Base-by-base conservation (phyloP, 2,329 filamentous ascomycete species). In the Aspergillus ibericus region DNA sequence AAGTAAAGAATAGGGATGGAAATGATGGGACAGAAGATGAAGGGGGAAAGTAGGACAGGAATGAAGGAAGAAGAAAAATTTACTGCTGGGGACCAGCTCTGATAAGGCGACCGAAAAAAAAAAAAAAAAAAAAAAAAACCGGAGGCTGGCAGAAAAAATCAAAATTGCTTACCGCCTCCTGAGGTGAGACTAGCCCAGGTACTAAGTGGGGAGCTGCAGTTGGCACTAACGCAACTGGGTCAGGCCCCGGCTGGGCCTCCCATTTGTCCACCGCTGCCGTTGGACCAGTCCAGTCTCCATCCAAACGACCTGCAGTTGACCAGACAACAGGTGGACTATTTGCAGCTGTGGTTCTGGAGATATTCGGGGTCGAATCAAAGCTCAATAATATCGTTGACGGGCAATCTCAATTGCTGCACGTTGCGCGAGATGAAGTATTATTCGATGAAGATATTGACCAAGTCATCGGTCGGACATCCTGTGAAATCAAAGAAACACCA, bases 91-190 rank as follows among this genome's bases (percentile, higher is more conserved):
- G 44, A 29, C 15, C 22, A 71, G 68, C 63, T 64, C 59, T 65
- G 65, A 71, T 72, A 70, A 71, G 62, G 59, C 38, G 49, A 32
- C 34, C 29, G 29, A 63, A 58, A 47, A 60, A 60, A 62, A 63
- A 63, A 68, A 60, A 60, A 62, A 63, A 63, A 68, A 72, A 64
- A 69, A 72, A 71, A 71, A 70, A 66, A 56, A 35, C 59, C 59
- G 53, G 63, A 63, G 68, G 69, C 63, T 68, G 70, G 70, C 68
- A 72, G 64, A 69, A 69, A 68, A 56, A 51, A 51, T 56, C 29
- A 34, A 22, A 27, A 50, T 10, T 12, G 12, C 35, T 4, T 54
- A 70, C 73, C 72, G 73, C 73, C 64, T 74, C 1, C 65, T 18
- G 0, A 6, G 40, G 10, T 3, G 0, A 8, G 55, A 7, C 63